Percentiles rank a stretch among this genome's conserved stretches.
Conservation (phyloP, 495 filamentous ascomycete genomes). For the Parathielavia hyrcaniae region DNA sequence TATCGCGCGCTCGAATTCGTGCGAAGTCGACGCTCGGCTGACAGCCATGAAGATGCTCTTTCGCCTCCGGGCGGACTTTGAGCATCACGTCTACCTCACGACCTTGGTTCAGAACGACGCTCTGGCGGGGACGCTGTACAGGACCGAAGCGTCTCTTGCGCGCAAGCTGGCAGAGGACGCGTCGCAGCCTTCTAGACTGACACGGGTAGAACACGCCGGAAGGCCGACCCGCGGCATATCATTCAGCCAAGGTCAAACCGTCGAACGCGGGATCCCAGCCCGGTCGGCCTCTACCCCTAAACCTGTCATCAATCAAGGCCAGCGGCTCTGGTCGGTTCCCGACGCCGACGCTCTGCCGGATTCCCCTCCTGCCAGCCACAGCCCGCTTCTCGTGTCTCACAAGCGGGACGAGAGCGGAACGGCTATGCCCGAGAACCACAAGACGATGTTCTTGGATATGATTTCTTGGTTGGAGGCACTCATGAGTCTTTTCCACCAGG, state of each 20-base stretch:
- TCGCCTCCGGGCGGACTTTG: slow-evolving; percentile 72
- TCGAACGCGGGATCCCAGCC: slow-evolving; percentile 30
- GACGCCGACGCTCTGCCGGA: slow-evolving; percentile 49
- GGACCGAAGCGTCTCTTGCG: slow-evolving; percentile 52
- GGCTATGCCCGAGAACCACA: slow-evolving; percentile 11
- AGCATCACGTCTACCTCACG: slow-evolving; percentile 62
- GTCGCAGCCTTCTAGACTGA: slow-evolving; percentile 35
- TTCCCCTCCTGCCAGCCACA: slow-evolving; percentile 36
- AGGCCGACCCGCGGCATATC: slow-evolving; percentile 43
- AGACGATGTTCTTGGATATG: slow-evolving; percentile 52
- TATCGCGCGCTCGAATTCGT: slow-evolving; percentile 50
- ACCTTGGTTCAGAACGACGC: slow-evolving; percentile 59
- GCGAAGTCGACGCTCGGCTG: slow-evolving; percentile 63
- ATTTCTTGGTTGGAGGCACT: slow-evolving; percentile 70
- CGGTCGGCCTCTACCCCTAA: slow-evolving; percentile 37
- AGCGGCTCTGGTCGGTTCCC: slow-evolving; percentile 48
- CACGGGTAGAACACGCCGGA: slow-evolving; percentile 33
- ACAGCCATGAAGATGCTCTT: slow-evolving; percentile 79
- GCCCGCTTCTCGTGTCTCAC: slow-evolving; percentile 38
- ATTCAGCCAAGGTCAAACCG: slow-evolving; percentile 39
- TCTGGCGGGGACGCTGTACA: slow-evolving; percentile 63
- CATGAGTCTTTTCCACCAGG: slow-evolving; percentile 65
- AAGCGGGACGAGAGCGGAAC: slow-evolving; percentile 9
- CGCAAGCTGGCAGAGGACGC: slow-evolving; percentile 48
- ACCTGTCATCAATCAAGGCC: slow-evolving; percentile 33